phyloP scores from a whole-genome alignment of 176 grass and related monocot genomes.

The Bromus sterilis region DNA sequence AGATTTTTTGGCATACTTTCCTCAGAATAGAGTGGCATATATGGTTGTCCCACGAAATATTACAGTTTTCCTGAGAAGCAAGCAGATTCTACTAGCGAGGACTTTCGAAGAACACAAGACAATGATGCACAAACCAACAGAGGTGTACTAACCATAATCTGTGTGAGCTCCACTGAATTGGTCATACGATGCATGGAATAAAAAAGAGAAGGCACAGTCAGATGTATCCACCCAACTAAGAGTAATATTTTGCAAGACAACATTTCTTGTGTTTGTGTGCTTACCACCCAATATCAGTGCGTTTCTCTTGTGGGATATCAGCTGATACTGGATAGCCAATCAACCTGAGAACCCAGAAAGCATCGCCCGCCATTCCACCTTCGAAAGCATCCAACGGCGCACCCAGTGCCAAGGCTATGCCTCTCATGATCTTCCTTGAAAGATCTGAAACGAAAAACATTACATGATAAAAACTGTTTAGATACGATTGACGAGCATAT shows the following conservation, averaged over 20 bases:
- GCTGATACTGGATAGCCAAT: conserved; percentile 75
- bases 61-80: neutral
- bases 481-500: neutral
- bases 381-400: conserved; percentile 70
- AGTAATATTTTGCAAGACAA: neutral
- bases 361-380: conserved; percentile 46
- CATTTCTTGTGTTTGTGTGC: neutral
- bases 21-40: neutral
- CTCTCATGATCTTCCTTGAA: conserved; percentile 91
- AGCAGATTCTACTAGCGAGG: neutral
- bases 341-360: conserved; percentile 78
- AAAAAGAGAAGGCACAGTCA: conserved; percentile 19
- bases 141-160: conserved; percentile 75
- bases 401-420: conserved; percentile 86
- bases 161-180: conserved; percentile 88
- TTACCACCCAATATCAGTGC: conserved; percentile 85
- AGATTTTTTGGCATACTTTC: neutral
- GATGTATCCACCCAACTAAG: neutral
- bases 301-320: conserved; percentile 71
- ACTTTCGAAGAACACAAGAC: neutral
- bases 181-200: neutral
- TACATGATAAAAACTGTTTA: neutral
- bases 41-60: too few species aligned
- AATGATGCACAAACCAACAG: neutral
- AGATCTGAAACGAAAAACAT: conserved; percentile 40